Evolutionary conservation across 768 basidiomycete species (phyloP).

Genomic region (Lentinula sp.): DNA sequence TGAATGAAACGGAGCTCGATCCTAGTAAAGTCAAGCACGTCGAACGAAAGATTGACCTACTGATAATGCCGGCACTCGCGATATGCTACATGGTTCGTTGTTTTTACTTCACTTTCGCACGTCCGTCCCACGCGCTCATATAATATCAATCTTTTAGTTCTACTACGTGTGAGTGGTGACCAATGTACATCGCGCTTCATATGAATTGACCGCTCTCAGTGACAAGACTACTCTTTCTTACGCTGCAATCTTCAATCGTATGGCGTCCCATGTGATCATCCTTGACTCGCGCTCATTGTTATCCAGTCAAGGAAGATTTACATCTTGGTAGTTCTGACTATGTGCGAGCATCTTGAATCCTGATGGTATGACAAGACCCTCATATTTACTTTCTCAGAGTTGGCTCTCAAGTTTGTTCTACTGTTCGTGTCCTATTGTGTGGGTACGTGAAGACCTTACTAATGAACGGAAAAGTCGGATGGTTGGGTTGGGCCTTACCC

Average conservation of each 20-base stretch:
- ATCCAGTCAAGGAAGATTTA: conserved; percentile 21
- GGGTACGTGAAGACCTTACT: background rate
- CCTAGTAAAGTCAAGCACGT: conserved; percentile 13
- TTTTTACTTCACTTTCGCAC: background rate
- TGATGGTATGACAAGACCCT: background rate
- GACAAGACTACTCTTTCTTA: conserved; percentile 21
- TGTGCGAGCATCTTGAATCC: conserved; percentile 14
- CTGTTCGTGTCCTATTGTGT: conserved; percentile 13
- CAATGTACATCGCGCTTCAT: background rate
- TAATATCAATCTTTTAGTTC: conserved; percentile 7
- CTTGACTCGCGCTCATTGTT: background rate
- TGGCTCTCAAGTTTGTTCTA: conserved; percentile 29
- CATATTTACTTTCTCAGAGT: conserved; percentile 8
- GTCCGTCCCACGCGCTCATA: background rate
- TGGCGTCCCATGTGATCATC: background rate
- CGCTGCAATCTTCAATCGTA: conserved; percentile 23
- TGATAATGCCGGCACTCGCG: conserved; percentile 13
- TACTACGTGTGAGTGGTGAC: conserved; percentile 16
- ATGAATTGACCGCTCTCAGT: conserved; percentile 3
- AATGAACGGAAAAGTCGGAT: conserved; percentile 17
- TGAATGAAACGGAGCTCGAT: conserved; percentile 14
- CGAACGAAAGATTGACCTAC: conserved; percentile 16
- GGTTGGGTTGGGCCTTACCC: conserved; percentile 34
- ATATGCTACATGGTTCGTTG: conserved; percentile 16
- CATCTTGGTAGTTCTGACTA: conserved; percentile 25